phyloP scores from a whole-genome alignment of 192 early-diverging fungal genomes.

The Oehlia diaphana region DNA sequence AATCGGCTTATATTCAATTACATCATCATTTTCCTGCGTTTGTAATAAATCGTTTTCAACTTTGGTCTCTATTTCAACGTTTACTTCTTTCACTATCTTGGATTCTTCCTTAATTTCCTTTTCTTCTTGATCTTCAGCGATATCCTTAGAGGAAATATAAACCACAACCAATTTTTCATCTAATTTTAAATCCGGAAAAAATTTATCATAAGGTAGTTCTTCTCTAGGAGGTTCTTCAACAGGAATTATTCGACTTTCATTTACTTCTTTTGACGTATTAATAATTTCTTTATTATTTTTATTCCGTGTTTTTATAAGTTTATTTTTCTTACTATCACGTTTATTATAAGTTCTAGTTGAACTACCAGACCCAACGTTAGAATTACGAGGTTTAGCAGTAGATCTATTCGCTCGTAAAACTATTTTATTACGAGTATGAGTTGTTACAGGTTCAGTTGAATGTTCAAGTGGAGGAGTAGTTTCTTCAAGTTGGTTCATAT shows the following conservation, averaged over 20 bases:
- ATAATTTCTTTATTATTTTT: slow-evolving; percentile 11
- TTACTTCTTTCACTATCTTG: not conserved
- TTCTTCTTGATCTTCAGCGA: not conserved
- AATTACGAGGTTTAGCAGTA: not conserved
- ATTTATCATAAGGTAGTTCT: not conserved
- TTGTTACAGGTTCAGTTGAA: not conserved
- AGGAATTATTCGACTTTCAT: slow-evolving; percentile 14
- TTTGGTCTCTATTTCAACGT: slow-evolving; percentile 3
- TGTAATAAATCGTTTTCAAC: not conserved
- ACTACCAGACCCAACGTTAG: not conserved
- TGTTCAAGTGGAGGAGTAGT: not conserved
- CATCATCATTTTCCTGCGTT: not conserved
- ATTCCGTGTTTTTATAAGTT: slow-evolving; percentile 5
- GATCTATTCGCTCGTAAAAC: not conserved
- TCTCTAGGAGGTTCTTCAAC: not conserved
- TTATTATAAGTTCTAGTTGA: not conserved
- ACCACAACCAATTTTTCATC: not conserved
- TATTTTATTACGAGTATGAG: not conserved
- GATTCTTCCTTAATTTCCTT: slow-evolving; percentile 1
- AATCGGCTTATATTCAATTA: not conserved
- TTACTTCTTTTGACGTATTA: not conserved
- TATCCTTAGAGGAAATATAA: not conserved
- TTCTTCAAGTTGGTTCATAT: not conserved
- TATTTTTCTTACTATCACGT: not conserved
- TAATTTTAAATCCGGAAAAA: not conserved